Base-by-base conservation (phyloP, 345 rosid species). In the Eucalyptus rudis region DNA sequence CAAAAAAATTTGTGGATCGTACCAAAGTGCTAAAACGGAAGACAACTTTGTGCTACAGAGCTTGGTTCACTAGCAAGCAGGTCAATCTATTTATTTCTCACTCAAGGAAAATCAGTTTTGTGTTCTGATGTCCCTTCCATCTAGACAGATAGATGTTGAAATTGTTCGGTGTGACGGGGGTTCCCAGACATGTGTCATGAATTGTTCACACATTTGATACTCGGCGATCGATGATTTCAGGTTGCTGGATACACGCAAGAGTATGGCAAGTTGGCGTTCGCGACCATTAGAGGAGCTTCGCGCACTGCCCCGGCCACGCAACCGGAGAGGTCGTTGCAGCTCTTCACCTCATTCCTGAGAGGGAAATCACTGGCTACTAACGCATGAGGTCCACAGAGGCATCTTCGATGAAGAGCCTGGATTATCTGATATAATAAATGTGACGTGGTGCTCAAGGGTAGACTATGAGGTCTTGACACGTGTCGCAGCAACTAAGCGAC, bases 221-320 rank as follows among this genome's bases (percentile, higher is more conserved):
- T 33, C 7, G 44, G 80, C 13, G 44, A 17, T 33, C 31, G 10
- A 68, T 17, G 12, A 33, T 68, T 20, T 4, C 91, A 93, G 94
- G 92, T 89, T 86, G 93, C 83, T 81, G 94, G 94, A 66, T 90
- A 93, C 92, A 93, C 91, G 45, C 94, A 92, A 89, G 92, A 90
- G 13, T 90, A 92, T 68, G 94, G 91, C 24, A 89, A 80, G 5
- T 43, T 94, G 81, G 85, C 93, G 7, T 91, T 87, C 88, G 94
- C 94, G 17, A 90, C 93, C 87, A 92, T 94, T 36, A 92, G 94
- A 93, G 95, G 93, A 83, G 95, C 92, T 33, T 89, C 94, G 24
- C 94, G 90, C 76, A 90, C 87, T 83, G 92, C 94, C 76, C 94
- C 94, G 20, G 88, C 90, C 80, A 81, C 94, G 45, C 92, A 93